Base-by-base conservation (phyloP, 2,329 filamentous ascomycete genomes). In the Fusarium sp. region DNA sequence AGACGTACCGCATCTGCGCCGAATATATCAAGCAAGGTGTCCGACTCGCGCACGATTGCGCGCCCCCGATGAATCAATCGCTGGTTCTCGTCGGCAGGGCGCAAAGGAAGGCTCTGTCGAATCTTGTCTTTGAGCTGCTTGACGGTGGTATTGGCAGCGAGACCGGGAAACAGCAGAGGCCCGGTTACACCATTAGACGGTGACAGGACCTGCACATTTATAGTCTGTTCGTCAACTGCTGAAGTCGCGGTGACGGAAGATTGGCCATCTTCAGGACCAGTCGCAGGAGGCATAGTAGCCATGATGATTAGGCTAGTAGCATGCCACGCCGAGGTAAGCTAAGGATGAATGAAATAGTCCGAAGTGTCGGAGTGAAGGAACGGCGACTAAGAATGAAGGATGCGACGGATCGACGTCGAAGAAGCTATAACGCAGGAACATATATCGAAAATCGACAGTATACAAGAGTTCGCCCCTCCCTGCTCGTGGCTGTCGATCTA, bases 41-140 rank as follows among this genome's bases (percentile, higher is more conserved):
- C 86, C 13, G 79, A 78, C 39, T 89, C 87, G 51, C 83, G 83
- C 30, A 81, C 76, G 49, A 90, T 78, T 48, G 88, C 81, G 37
- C 87, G 84, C 2, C 89, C 89, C 43, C 85, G 82, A 72, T 90
- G 84, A 39, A 91, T 90, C 62, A 91, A 78, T 43, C 88, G 83
- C 75, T 90, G 87, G 34, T 84, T 82, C 34, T 87, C 83, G 63
- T 88, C 83, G 18, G 82, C 71, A 6, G 88, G 87, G 53, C 82
- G 84, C 45, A 84, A 76, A 25, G 82, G 78, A 43, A 90, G 75
- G 6, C 77, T 74, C 71, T 87, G 81, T 31, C 86, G 85, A 61
- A 90, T 88, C 74, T 80, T 86, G 44, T 84, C 83, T 75, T 90
- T 90, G 34, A 90, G 78, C 75, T 88, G 80, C 58, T 82, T 83